A percentile compares a stretch with the other conserved stretches of the same genome.
Evolutionary conservation across 2,329 filamentous ascomycete species (phyloP).

Genomic region (Fusarium secorum): DNA sequence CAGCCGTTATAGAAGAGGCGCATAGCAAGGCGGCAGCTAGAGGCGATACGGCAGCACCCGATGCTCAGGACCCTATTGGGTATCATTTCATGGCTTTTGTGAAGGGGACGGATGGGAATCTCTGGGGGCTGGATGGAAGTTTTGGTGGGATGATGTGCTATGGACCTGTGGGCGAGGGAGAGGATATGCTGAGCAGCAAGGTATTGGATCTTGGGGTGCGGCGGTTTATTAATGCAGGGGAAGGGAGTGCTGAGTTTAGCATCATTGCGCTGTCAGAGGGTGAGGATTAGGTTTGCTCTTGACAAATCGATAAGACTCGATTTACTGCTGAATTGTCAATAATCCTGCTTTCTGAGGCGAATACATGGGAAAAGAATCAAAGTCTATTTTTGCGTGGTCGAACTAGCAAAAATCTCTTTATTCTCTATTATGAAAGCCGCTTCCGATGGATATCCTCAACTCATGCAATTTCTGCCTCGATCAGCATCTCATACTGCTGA

Average conservation of each 20-base stretch:
- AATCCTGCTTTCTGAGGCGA: too few species aligned
- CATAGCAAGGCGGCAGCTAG: not conserved
- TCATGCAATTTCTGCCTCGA: conserved; percentile 26
- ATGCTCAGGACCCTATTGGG: not conserved
- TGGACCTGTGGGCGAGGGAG: not conserved
- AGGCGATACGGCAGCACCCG: not conserved
- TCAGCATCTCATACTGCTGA: conserved; percentile 38
- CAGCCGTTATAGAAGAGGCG: accelerated
- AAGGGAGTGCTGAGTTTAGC: not conserved
- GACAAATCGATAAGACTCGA: too few species aligned
- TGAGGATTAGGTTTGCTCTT: accelerated
- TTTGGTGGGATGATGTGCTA: not conserved
- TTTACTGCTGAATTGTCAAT: too few species aligned
- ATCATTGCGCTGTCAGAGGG: not conserved
- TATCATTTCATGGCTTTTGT: not conserved
- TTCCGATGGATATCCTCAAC: too few species aligned
- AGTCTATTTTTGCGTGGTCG: accelerated
- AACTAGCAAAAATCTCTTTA: not conserved
- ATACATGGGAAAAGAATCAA: too few species aligned
- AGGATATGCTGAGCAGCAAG: not conserved
- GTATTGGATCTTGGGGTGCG: not conserved
- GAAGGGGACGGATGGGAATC: not conserved
- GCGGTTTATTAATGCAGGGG: not conserved
- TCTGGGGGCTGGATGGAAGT: not conserved
- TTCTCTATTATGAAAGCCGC: too few species aligned